Evolutionary conservation across 371 early-diverging fungal species (phyloP), one percentile per base, ranked within the genome.

Genomic region (Umbelopsis sp.): DNA sequence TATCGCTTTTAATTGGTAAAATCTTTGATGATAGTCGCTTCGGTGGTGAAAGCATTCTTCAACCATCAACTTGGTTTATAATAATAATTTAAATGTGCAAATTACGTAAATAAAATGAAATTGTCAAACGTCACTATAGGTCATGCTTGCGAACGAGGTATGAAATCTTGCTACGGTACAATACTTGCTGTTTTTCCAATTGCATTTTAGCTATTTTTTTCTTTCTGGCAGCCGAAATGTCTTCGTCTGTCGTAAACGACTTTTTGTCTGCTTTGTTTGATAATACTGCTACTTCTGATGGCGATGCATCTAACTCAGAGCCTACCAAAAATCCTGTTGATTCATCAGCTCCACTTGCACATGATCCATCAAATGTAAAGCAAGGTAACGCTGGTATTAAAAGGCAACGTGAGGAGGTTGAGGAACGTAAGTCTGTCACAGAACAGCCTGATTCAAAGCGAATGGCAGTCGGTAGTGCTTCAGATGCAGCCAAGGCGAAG

Each of bases 281-380:
- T 45, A 79, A 70, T 67, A 71, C 71, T 50, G 67, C 71, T 92
- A 75, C 83, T 92, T 24, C 93, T 92, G 76, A 78, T 79, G 44
- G 93, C 93, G 74, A 76, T 86, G 9, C 92, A 93, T 74, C 80
- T 93, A 35, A 92, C 68, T 91, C 91, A 9, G 79, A 81, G 25
- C 84, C 94, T 22, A 94, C 93, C 75, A 86, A 84, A 65, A 89
- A 89, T 68, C 76, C 57, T 65, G 70, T 62, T 63, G 53, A 22
- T 24, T 63, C 68, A 65, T 63, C 65, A 50, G 45, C 68, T 12
- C 65, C 63, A 44, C 64, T 14, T 35, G 41, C 57, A 57, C 45
- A 37, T 38, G 52, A 32, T 16, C 22, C 53, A 14, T 63, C 14
- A 14, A 29, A 50, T 20, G 45, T 20, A 35, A 44, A 67, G 45